These are phyloP conservation scores for Hypoxylon sp. DNA, from an alignment of 2,329 filamentous ascomycete genomes.

Conservation along the genomic window DNA sequence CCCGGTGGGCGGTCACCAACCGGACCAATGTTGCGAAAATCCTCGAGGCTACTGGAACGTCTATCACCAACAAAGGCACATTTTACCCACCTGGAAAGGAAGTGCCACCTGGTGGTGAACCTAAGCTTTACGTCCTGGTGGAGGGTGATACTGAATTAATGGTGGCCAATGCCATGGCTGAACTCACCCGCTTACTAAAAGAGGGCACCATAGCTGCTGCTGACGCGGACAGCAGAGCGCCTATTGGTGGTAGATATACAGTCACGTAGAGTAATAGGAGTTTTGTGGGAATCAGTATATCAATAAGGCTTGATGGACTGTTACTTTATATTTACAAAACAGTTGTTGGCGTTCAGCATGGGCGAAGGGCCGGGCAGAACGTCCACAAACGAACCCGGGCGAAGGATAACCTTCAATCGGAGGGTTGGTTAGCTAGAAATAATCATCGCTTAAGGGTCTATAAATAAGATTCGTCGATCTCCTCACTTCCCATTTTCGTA, in stretches of 20 bases:
- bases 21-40: constrained; percentile 99
- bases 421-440: neutral
- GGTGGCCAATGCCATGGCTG: constrained; percentile 90
- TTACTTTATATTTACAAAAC: constrained; percentile 28
- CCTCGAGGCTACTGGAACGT: constrained; percentile 92
- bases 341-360: constrained; percentile 22
- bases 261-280: constrained; percentile 72
- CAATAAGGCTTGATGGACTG: constrained; percentile 11
- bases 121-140: constrained; percentile 98
- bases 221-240: constrained; percentile 85
- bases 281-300: constrained; percentile 2
- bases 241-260: constrained; percentile 86
- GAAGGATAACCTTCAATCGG: neutral
- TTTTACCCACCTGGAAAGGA: constrained; percentile 89
- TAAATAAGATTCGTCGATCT: constrained; percentile 7
- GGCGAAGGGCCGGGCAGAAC: constrained; percentile 1
- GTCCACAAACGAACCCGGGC: constrained; percentile 5
- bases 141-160: constrained; percentile 96
- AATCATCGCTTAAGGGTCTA: constrained; percentile 1
- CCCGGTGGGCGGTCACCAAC: constrained; percentile 98
- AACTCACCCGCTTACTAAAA: constrained; percentile 88
- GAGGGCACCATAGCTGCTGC: constrained; percentile 92
- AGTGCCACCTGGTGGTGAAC: constrained; percentile 79
- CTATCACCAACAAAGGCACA: constrained; percentile 96
- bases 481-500: neutral